Evolutionary conservation across 2,329 filamentous ascomycete species (phyloP), one percentile per base, ranked within the genome.

Genomic region (Ophiostoma sp.): DNA sequence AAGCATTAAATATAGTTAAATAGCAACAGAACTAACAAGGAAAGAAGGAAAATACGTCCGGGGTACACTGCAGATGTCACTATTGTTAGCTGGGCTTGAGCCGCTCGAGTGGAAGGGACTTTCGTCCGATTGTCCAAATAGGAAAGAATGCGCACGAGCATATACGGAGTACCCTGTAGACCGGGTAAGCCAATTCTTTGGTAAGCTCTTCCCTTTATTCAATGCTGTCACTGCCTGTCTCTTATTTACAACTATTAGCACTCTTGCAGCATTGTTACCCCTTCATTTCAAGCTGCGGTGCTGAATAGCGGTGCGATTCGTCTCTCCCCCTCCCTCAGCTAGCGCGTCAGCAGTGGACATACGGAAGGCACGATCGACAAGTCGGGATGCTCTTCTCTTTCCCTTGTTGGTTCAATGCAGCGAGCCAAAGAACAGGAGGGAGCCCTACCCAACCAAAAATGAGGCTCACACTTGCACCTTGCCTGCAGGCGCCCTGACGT

Each of bases 291-390:
- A 48, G 44, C 44, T n/a, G 4, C 8, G 44, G 44, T 48, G 17
- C 44, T 27, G 10, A 57, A 57, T 57, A 27, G 52, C 23, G 10
- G 10, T 57, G 52, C n/a, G 23, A 13, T 57, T 57, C 23, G 52
- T 57, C n/a, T 23, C 48, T 57, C 13, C 52, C 52, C 48, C 48
- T 52, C 48, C 48, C 11, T 41, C 17, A 52, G 48, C 48, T 52
- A 52, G 48, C 48, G 48, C 48, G 17, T 57, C 52, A 57, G 2
- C 1, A 11, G 31, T 62, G 57, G 57, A 6, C 57, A 62, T 62
- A 62, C 57, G 31, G 57, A 62, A 62, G 57, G 57, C 57, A 62
- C 27, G 57, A 35, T 62, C 31, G 57, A 62, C 57, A n/a, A 17
- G 13, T 35, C 15, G 65, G 39, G 35, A 23, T 52, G 44, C 2